A percentile compares a stretch with the other conserved stretches of the same genome.
Conservation (phyloP, 352 stramenopile species). For the Globisporangium parvum region DNA sequence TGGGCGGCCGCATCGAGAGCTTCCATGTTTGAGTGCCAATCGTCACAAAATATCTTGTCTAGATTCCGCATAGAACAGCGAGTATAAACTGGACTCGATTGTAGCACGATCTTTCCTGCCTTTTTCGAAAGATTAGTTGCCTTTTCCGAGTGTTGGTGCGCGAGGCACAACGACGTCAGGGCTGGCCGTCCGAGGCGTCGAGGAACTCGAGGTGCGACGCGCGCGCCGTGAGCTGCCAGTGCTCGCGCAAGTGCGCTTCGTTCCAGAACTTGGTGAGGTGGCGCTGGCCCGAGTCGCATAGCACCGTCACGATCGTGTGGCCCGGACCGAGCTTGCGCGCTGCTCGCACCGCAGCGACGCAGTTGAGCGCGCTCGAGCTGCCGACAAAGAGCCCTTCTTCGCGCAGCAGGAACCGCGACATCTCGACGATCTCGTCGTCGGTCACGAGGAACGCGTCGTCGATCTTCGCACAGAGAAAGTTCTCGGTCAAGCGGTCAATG, state of each 20-base stretch:
- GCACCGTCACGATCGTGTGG: constrained; percentile 80
- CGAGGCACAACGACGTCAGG: constrained; percentile 18
- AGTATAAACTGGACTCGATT: no score
- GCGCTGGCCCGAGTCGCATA: constrained; percentile 87
- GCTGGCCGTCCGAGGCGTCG: constrained; percentile 57
- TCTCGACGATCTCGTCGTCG: constrained; percentile 96
- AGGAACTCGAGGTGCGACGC: constrained; percentile 68
- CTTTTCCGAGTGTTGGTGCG: not conserved
- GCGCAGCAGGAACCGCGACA: constrained; percentile 94
- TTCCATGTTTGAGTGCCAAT: no score
- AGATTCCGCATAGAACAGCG: no score
- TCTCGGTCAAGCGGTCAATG: constrained; percentile 95
- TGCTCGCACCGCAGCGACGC: constrained; percentile 67
- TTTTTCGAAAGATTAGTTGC: not conserved
- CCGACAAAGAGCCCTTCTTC: constrained; percentile 96
- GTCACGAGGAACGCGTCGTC: constrained; percentile 87
- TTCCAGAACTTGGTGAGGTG: constrained; percentile 90
- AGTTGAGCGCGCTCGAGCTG: constrained; percentile 84
- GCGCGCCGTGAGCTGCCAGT: constrained; percentile 57
- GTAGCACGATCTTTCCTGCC: no score
- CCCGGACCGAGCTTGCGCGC: constrained; percentile 71
- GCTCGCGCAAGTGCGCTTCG: constrained; percentile 57
- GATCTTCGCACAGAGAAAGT: constrained; percentile 90
- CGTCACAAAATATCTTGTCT: no score
- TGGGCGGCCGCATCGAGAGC: no score